These are phyloP conservation scores for Glycine soja DNA, from an alignment of 306 rosid genomes.

Conservation along the genomic window DNA sequence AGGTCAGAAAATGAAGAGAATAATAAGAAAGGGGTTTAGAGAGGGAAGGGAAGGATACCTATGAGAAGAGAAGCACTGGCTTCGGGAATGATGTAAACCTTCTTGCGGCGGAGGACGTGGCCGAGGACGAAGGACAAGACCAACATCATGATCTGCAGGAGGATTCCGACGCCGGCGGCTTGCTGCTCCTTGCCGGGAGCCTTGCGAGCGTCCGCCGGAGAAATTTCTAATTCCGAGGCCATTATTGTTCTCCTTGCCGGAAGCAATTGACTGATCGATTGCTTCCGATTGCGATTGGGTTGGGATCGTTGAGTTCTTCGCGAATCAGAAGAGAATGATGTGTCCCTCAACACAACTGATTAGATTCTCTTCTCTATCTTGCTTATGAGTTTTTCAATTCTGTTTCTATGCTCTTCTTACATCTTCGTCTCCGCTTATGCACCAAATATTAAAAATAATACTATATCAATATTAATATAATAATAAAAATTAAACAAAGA, in stretches of 20 bases:
- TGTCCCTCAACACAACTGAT: not conserved
- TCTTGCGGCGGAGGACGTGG: conserved; percentile 96
- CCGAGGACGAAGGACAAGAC: conserved; percentile 96
- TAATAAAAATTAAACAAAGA: too few species aligned
- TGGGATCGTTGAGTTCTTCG: conserved; percentile 23
- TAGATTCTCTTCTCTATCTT: not conserved
- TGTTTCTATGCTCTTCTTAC: conserved; percentile 24
- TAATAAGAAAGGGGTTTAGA: not conserved
- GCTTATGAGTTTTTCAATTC: not conserved
- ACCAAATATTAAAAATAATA: not conserved
- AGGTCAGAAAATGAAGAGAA: not conserved
- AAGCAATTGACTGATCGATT: conserved; percentile 5
- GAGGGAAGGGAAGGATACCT: conserved; percentile 50
- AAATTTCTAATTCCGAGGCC: conserved; percentile 71
- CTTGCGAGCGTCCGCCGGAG: conserved; percentile 68
- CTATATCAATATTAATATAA: too few species aligned
- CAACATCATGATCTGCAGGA: conserved; percentile 99
- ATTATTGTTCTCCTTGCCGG: conserved; percentile 38
- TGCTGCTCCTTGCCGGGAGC: conserved; percentile 94
- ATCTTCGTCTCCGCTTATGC: conserved; percentile 38
- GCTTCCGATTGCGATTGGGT: conserved; percentile 8
- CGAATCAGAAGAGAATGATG: not conserved
- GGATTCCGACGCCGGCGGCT: conserved; percentile 99
- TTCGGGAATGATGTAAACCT: conserved; percentile 87
- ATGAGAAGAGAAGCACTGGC: conserved; percentile 99